These are phyloP conservation scores for Trichophaea hybrida DNA, from an alignment of 2,329 filamentous ascomycete species.

Conservation along the genomic window DNA sequence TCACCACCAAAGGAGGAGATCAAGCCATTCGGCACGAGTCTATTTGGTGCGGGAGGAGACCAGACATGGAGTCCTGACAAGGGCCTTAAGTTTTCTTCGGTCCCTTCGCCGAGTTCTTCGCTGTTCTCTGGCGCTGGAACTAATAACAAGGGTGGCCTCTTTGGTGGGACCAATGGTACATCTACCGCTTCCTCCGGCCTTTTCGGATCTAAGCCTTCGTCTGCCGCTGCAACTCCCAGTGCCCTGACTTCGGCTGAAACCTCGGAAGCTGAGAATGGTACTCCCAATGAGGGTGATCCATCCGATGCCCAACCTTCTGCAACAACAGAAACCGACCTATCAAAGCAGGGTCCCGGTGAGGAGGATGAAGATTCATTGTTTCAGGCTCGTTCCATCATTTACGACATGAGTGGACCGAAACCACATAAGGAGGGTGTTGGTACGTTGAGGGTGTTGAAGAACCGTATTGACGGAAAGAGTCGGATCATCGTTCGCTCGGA, in stretches of 20 bases:
- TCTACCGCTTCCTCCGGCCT: neutral
- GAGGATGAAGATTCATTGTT: constrained; percentile 26
- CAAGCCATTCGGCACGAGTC: constrained; percentile 6
- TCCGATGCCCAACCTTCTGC: constrained; percentile 15
- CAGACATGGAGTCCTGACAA: constrained; percentile 25
- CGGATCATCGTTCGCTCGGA: constrained; percentile 26
- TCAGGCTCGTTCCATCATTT: constrained; percentile 23
- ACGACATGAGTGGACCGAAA: constrained; percentile 17
- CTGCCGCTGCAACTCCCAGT: neutral
- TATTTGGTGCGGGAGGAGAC: constrained; percentile 9
- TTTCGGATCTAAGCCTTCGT: neutral
- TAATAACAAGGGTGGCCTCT: neutral
- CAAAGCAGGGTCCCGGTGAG: constrained; percentile 24
- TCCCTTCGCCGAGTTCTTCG: neutral
- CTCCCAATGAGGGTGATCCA: constrained; percentile 23
- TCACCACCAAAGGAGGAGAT: constrained; percentile 5
- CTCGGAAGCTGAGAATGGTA: constrained; percentile 19
- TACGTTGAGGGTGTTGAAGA: constrained; percentile 25
- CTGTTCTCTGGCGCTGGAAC: neutral
- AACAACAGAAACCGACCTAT: constrained; percentile 18
- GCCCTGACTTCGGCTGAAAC: neutral
- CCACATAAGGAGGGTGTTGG: constrained; percentile 25
- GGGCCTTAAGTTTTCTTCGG: neutral
- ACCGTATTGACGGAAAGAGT: constrained; percentile 22
- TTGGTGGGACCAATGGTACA: neutral